Evolutionary conservation across 371 early-diverging fungal species (phyloP), one percentile per base, ranked within the genome.

Genomic region (Phascolomyces articulosus): DNA sequence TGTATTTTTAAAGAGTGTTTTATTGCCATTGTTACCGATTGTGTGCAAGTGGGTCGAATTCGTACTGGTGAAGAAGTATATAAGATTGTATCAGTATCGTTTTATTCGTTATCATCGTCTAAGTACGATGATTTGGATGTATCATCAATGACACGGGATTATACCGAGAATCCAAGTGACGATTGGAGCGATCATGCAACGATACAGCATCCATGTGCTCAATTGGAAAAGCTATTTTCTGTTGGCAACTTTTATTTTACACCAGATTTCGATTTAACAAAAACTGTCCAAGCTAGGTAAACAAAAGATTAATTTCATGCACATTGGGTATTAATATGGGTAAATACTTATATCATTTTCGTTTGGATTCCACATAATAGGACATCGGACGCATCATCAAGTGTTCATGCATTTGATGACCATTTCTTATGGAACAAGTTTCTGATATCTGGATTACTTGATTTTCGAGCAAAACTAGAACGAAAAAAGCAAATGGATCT

Each of bases 381-480:
- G 48, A 81, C 79, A n/a, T 77, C 77, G 23, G 69, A 71, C n/a
- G 79, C 77, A 1, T 78, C 83, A 4, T 54, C 73, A 9, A 79
- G 77, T 26, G 72, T 78, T 49, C 78, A 82, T 68, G 67, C 81
- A 24, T 85, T 80, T 57, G 91, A 93, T 62, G 78, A 80, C 13
- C 87, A 87, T 68, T 98, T 92, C 71, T 80, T 96, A 34, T 98
- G 98, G 97, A 98, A 98, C 74, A 80, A 76, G 51, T 87, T 85
- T 69, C 79, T 97, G 75, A 79, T 97, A 26, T 87, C 87, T 31
- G 90, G 91, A 28, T 68, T 95, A 18, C 77, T 95, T 34, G 85
- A 90, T 21, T 91, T 94, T 62, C 82, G 93, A 55, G 80, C 89
- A 13, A 89, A 90, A 67, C 74, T 96, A 60, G 75, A 83, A 10